These are phyloP conservation scores for Phytophthora sansomeana DNA, from an alignment of 352 stramenopile species.

Conservation along the genomic window DNA sequence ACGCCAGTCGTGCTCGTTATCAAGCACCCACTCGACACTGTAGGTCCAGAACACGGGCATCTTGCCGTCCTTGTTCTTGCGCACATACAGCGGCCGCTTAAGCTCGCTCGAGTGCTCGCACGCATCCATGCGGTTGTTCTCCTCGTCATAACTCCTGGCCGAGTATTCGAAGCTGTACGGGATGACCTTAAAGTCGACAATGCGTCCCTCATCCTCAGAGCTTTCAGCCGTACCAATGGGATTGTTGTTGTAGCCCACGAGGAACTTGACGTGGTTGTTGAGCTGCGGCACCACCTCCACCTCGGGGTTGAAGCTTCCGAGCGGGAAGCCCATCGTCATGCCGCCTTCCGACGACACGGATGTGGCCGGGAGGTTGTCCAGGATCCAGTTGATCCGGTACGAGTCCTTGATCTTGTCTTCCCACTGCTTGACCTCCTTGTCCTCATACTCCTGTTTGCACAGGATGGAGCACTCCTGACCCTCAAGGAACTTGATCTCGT, in stretches of 20 bases:
- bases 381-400: conserved; percentile 99
- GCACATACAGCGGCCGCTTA: conserved; percentile 79
- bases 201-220: conserved; percentile 89
- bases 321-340: conserved; percentile 85
- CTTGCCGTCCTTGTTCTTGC: conserved; percentile 83
- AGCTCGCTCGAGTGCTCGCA: conserved; percentile 81
- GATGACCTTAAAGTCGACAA: conserved; percentile 99
- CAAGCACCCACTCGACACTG: conserved; percentile 96
- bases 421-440: conserved; percentile 92
- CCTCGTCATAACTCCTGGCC: conserved; percentile 71
- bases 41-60: conserved; percentile 96
- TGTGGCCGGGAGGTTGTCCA: conserved; percentile 97
- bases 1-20: conserved; percentile 97
- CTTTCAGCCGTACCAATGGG: conserved; percentile 58
- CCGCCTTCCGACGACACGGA: conserved; percentile 71
- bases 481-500: conserved; percentile 94
- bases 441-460: conserved; percentile 91
- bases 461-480: conserved; percentile 74
- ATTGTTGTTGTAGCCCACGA: conserved; percentile 97
- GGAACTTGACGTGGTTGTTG: conserved; percentile 99
- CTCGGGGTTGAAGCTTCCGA: conserved; percentile 92
- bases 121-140: conserved; percentile 73
- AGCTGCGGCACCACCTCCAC: conserved; percentile 92
- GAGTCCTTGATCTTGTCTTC: conserved; percentile 95
- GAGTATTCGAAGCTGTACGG: conserved; percentile 97